These are phyloP conservation scores for Hortiboletus campestris DNA, from an alignment of 768 basidiomycete species.

Conservation along the genomic window DNA sequence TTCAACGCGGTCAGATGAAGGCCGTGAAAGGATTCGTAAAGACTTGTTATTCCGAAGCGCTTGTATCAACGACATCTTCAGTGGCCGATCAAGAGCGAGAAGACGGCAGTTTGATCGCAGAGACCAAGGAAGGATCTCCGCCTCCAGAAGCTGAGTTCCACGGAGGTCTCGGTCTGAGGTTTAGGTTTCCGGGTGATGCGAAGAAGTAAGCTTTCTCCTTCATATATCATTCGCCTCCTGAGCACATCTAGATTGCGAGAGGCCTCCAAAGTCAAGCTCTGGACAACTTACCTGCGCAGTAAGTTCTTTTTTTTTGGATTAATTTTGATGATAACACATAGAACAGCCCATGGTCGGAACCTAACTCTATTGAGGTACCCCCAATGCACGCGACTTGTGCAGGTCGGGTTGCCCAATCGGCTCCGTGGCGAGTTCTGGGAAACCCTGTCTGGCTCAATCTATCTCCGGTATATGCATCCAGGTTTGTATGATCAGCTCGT, in stretches of 20 bases:
- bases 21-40: slow-evolving; percentile 84
- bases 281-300: slow-evolving; percentile 87
- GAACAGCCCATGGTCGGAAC: slow-evolving; percentile 84
- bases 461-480: slow-evolving; percentile 83
- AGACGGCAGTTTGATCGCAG: slow-evolving; percentile 60
- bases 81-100: slow-evolving; percentile 67
- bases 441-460: slow-evolving; percentile 90
- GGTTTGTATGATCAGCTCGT: slow-evolving; percentile 78
- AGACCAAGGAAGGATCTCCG: slow-evolving; percentile 47
- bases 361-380: slow-evolving; percentile 96
- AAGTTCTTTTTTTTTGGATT: slow-evolving; percentile 19
- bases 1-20: slow-evolving; percentile 93
- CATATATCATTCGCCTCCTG: slow-evolving; percentile 5
- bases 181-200: slow-evolving; percentile 90
- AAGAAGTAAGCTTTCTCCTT: slow-evolving; percentile 62
- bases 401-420: slow-evolving; percentile 93
- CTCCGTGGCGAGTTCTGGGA: slow-evolving; percentile 99
- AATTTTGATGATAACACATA: slow-evolving; percentile 9
- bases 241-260: slow-evolving; percentile 64
- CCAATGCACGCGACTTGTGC: slow-evolving; percentile 93
- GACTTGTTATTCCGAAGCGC: slow-evolving; percentile 92
- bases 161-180: slow-evolving; percentile 76
- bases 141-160: slow-evolving; percentile 58
- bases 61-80: slow-evolving; percentile 56
- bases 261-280: slow-evolving; percentile 93